Evolutionary conservation across 352 stramenopile species (phyloP), one percentile per base, ranked within the genome.

Genomic region (Peronosclerospora sorghi): DNA sequence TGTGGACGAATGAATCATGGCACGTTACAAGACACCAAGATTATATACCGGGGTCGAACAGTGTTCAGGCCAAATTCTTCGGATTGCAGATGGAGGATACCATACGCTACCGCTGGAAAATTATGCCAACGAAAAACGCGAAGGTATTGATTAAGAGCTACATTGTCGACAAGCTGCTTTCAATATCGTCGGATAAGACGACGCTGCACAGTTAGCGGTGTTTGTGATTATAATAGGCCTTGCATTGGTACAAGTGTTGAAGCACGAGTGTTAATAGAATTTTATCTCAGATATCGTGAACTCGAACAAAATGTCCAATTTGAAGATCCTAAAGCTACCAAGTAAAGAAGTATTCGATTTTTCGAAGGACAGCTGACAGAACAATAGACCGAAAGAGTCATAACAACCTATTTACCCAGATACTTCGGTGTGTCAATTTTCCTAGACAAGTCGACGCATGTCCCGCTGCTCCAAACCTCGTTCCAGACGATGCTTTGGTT

Each of bases 221-320:
- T 97, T 98, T 59, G 82, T 97, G 49, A 77, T 91, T 55, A 95
- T 96, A 65, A 76, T 97, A 64, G 97, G 99, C 51, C 76, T 98
- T 12, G 96, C 98, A 41, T 81, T 99, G n/a, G 78, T 92, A 18
- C 73, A 85, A 52, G 96, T 99, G 44, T 67, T 99, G 38, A 99
- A 99, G 79, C 96, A 99, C 68, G 97, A 99, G 70, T 99, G 97
- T 96, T 96, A 96, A 15, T 93, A 99, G 59, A 99, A 98, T 65
- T 99, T 99, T 65, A 98, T 99, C 62, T 81, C 83, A 15, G 91
- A 98, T 40, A 95, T 97, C 44, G 88, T 97, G 23, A 88, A 74
- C 48, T 93, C 87, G 36, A 96, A 80, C 65, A 94, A 91, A 63
- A 97, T 85, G 23, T 96, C 78, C 79, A 99, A 99, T 72, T 99